Percentiles rank a stretch among this genome's conserved stretches.
Evolutionary conservation across 2,329 filamentous ascomycete species (phyloP).

Genomic region (Verticillium zaregamsianum): DNA sequence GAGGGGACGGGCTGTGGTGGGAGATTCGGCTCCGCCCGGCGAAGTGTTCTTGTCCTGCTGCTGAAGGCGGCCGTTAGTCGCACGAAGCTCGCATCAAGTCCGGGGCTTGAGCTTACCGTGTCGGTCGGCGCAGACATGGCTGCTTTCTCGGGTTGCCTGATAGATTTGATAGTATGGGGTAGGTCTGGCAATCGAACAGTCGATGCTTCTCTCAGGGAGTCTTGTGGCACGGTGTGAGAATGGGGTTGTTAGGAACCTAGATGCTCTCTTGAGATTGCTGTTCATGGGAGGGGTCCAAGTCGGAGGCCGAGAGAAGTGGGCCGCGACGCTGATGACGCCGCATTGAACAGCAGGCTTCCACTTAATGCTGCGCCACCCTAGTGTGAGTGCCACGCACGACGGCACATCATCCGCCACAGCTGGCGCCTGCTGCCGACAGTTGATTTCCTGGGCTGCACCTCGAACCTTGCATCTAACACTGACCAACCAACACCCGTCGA

Average conservation of each 20-base stretch:
- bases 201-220: background rate
- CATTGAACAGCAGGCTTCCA: background rate
- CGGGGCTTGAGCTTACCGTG: constrained; percentile 33
- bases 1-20: constrained; percentile 60
- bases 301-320: constrained; percentile 12
- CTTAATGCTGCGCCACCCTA: background rate
- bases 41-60: constrained; percentile 9
- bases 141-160: background rate
- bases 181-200: background rate
- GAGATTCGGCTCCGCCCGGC: constrained; percentile 53
- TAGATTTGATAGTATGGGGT: background rate
- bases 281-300: constrained; percentile 11
- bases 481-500: background rate
- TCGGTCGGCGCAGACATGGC: constrained; percentile 39
- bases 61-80: constrained; percentile 6
- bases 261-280: constrained; percentile 9
- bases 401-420: background rate
- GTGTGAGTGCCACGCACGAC: background rate
- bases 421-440: background rate
- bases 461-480: background rate
- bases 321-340: constrained; percentile 16
- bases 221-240: background rate
- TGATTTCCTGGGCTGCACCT: background rate
- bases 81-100: constrained; percentile 13
- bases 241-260: background rate